These are phyloP conservation scores for Blastocladiella emersonii DNA, from an alignment of 371 early-diverging fungal genomes.

Conservation along the genomic window DNA sequence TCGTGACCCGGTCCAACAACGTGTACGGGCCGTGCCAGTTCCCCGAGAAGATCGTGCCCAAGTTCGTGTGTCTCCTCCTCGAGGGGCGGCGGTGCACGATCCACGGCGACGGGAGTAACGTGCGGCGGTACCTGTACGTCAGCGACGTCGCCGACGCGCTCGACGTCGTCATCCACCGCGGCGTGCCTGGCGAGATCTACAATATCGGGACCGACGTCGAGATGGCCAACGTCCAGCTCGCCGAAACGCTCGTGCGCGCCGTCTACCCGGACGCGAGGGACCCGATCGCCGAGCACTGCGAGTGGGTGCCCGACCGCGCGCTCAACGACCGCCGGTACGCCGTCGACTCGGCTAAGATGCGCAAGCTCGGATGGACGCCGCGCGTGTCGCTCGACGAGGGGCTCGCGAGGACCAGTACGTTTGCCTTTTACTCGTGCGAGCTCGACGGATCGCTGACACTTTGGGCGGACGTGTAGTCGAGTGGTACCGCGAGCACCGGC, in stretches of 20 bases:
- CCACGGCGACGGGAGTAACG: constrained; percentile 68
- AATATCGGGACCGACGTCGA: constrained; percentile 70
- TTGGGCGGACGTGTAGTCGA: constrained; percentile 23
- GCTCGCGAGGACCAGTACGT: constrained; percentile 52
- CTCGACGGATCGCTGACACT: too few relatives aligned
- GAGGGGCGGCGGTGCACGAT: constrained; percentile 43
- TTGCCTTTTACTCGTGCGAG: background rate
- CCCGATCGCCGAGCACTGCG: constrained; percentile 27
- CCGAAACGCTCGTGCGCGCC: constrained; percentile 25
- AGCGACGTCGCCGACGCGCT: constrained; percentile 64
- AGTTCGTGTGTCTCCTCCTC: constrained; percentile 63
- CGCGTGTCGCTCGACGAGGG: constrained; percentile 50
- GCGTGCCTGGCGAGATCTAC: constrained; percentile 38
- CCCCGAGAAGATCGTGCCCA: constrained; percentile 79
- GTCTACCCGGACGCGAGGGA: background rate
- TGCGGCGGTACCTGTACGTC: constrained; percentile 63
- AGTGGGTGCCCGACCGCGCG: constrained; percentile 60
- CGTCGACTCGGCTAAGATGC: constrained; percentile 52
- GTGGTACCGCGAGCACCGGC: constrained; percentile 42
- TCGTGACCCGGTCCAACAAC: constrained; percentile 74
- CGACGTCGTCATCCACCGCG: constrained; percentile 49
- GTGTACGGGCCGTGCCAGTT: constrained; percentile 76
- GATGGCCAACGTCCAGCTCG: constrained; percentile 55
- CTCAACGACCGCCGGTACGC: constrained; percentile 73
- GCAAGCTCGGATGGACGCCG: constrained; percentile 55